These are phyloP conservation scores for Primulina tabacum DNA, from an alignment of 257 asterid genomes.

Conservation along the genomic window DNA sequence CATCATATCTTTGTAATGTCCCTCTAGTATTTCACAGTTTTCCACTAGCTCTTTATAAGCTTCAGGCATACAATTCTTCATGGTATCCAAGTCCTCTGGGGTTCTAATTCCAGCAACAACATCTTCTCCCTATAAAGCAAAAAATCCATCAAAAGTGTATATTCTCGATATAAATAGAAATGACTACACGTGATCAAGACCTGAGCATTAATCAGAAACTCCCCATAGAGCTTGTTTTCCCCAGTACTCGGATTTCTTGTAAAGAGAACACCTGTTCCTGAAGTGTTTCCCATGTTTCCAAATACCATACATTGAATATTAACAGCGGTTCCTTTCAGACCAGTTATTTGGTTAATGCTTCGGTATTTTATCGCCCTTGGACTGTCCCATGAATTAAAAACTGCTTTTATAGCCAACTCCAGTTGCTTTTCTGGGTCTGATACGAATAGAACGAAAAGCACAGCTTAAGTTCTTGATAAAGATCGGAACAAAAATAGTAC, in stretches of 20 bases:
- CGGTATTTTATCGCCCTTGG: slow-evolving; percentile 85
- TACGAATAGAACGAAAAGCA: slow-evolving; percentile 2
- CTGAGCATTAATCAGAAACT: slow-evolving; percentile 91
- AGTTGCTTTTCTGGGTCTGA: slow-evolving; percentile 81
- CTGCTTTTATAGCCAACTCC: slow-evolving; percentile 84
- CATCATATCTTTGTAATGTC: slow-evolving; percentile 97
- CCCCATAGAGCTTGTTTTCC: slow-evolving; percentile 92
- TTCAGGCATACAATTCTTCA: slow-evolving; percentile 78
- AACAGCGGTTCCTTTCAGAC: slow-evolving; percentile 92
- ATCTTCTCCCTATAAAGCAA: slow-evolving; percentile 70
- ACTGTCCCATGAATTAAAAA: slow-evolving; percentile 94
- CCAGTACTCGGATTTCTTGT: slow-evolving; percentile 96
- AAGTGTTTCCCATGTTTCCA: slow-evolving; percentile 96
- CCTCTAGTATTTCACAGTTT: slow-evolving; percentile 80
- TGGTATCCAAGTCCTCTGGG: slow-evolving; percentile 76
- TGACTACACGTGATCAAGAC: slow-evolving; percentile 29
- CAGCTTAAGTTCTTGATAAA: background rate
- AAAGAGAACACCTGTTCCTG: slow-evolving; percentile 96
- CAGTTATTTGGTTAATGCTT: slow-evolving; percentile 78
- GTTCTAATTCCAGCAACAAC: slow-evolving; percentile 98
- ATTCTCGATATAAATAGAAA: slow-evolving; percentile 1
- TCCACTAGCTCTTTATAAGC: slow-evolving; percentile 83
- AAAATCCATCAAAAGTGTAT: background rate
- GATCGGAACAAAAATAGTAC: background rate
- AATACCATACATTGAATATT: slow-evolving; percentile 98